A percentile compares a stretch with the other conserved stretches of the same genome.
Conservation (phyloP, 768 basidiomycete genomes). For the Coprinopsis marcescibilis region DNA sequence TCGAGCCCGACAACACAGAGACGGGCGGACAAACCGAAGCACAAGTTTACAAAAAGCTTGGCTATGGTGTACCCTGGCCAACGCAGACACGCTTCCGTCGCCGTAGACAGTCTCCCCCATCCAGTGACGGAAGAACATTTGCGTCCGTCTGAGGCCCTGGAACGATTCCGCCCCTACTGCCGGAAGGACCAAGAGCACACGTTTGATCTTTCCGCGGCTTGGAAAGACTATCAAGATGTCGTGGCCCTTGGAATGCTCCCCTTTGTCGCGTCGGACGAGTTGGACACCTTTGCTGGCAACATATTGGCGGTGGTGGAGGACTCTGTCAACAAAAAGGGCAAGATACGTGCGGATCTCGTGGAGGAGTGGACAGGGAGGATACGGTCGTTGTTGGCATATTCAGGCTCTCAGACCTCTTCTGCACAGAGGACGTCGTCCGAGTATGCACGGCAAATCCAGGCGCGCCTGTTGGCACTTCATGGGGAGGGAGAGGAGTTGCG, state of each 20-base stretch:
- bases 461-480: too few species aligned
- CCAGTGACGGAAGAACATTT: too few species aligned
- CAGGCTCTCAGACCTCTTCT: constrained; percentile 20
- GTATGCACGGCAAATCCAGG: neutral
- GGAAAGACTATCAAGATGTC: constrained; percentile 31
- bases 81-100: constrained; percentile 21
- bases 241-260: constrained; percentile 2
- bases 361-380: constrained; percentile 21
- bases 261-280: neutral
- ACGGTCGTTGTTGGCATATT: constrained; percentile 25
- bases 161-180: neutral
- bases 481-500: too few species aligned
- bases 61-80: constrained; percentile 15
- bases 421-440: too few species aligned
- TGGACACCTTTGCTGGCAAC: constrained; percentile 19
- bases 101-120: constrained; percentile 6
- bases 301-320: constrained; percentile 19
- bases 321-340: constrained; percentile 8
- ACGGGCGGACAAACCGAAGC: constrained; percentile 2
- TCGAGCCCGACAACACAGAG: constrained; percentile 2
- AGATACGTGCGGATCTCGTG: neutral
- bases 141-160: too few species aligned
- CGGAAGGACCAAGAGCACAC: constrained; percentile 7
- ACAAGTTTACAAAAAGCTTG: too few species aligned
- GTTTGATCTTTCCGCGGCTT: constrained; percentile 34